Conservation (phyloP, 1,284 basidiomycete species). For the Ceratobasidium sp. region DNA sequence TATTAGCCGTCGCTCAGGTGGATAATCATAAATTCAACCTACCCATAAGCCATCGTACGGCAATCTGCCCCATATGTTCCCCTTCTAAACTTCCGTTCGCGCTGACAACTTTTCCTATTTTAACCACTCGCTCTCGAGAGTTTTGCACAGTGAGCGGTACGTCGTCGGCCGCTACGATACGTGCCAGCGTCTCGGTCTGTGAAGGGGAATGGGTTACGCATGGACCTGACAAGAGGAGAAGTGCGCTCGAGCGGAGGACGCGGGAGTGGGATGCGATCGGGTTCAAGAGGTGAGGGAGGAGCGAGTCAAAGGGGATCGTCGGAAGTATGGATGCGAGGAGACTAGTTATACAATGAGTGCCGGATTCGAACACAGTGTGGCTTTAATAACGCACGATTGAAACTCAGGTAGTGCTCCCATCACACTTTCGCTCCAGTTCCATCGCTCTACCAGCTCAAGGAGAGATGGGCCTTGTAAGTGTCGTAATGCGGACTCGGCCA, state of each 20-base stretch:
- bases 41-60: constrained; percentile 69
- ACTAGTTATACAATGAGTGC: too few relatives aligned
- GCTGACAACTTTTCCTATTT: constrained; percentile 55
- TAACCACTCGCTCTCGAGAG: constrained; percentile 79
- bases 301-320: not conserved
- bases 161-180: constrained; percentile 75
- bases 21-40: constrained; percentile 48
- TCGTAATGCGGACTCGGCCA: not conserved
- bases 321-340: not conserved
- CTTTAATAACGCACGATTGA: constrained; percentile 40
- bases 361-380: not conserved
- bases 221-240: constrained; percentile 49
- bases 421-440: constrained; percentile 36
- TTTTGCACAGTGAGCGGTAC: constrained; percentile 76
- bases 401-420: constrained; percentile 40
- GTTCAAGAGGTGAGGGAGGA: constrained; percentile 27
- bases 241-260: constrained; percentile 42
- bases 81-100: constrained; percentile 50
- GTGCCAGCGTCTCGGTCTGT: constrained; percentile 59
- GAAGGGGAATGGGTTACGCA: not conserved
- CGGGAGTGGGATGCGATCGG: constrained; percentile 21
- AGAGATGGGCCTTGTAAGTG: not conserved
- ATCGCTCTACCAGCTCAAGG: constrained; percentile 16
- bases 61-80: constrained; percentile 62
- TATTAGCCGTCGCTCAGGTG: not conserved